phyloP scores from a whole-genome alignment of 495 filamentous ascomycete genomes.

The Tuber melanosporum region DNA sequence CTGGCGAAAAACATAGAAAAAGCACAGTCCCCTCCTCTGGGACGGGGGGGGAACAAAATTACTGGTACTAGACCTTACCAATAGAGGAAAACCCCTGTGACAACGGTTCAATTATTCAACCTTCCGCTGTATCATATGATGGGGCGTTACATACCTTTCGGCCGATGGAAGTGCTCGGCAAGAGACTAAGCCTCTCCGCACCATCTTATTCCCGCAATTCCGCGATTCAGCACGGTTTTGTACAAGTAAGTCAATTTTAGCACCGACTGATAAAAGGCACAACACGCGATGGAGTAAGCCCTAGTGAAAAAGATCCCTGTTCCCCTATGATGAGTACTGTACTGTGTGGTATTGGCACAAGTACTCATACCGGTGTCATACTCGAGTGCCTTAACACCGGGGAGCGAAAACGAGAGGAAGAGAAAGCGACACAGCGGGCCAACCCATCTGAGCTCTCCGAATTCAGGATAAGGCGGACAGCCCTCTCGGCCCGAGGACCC shows the following conservation, averaged over 20 bases:
- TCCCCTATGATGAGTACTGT: no score
- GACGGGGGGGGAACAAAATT: not conserved
- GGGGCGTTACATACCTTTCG: not conserved
- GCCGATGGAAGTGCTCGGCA: not conserved
- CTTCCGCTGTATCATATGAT: not conserved
- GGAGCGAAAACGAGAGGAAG: not conserved
- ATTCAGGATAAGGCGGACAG: not conserved
- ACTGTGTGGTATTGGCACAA: no score
- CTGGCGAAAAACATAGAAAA: not conserved
- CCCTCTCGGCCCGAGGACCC: not conserved
- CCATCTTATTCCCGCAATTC: not conserved
- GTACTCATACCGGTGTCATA: no score
- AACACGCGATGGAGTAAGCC: not conserved
- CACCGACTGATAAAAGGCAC: not conserved
- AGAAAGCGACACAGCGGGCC: not conserved
- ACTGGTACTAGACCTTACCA: not conserved
- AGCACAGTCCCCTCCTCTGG: not conserved
- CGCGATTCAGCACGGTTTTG: not conserved
- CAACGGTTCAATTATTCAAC: not conserved
- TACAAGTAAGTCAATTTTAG: not conserved
- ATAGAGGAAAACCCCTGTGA: not conserved
- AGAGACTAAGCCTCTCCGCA: not conserved
- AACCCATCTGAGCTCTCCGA: not conserved
- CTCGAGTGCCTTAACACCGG: no score
- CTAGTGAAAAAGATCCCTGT: no score